Conservation (phyloP, 2,329 filamentous ascomycete genomes). For the Fusarium sp. region DNA sequence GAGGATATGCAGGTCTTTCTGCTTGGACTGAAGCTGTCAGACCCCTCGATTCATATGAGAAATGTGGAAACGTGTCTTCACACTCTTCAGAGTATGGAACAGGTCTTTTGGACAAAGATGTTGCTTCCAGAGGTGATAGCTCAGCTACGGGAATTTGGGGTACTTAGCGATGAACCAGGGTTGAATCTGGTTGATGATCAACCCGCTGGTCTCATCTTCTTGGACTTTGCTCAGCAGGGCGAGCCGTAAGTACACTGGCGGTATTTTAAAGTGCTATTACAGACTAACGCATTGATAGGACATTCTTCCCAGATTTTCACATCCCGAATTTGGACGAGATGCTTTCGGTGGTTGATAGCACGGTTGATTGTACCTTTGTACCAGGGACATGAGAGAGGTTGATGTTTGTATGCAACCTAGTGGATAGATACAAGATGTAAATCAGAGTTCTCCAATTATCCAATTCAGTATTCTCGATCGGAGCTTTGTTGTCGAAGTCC, state of each 20-base stretch:
- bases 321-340: conserved; percentile 16
- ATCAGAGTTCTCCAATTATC: too few species aligned
- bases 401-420: too few species aligned
- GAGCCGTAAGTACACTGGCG: conserved; percentile 8
- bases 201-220: neutral
- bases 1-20: conserved; percentile 23
- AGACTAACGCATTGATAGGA: neutral
- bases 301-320: conserved; percentile 6
- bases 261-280: too few species aligned
- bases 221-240: conserved; percentile 7
- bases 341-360: conserved; percentile 1
- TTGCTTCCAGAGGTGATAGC: conserved; percentile 13
- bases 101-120: conserved; percentile 19
- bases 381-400: neutral
- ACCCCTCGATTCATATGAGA: neutral
- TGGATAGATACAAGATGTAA: too few species aligned
- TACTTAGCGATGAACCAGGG: conserved; percentile 4
- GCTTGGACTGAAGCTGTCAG: neutral
- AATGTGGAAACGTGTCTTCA: conserved; percentile 5
- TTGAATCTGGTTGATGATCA: neutral
- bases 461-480: too few species aligned
- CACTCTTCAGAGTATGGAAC: conserved; percentile 18
- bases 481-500: neutral
- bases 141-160: conserved; percentile 14
- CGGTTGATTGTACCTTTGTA: neutral